Conservation (phyloP, 768 basidiomycete species). For the Boletus subparvulus region DNA sequence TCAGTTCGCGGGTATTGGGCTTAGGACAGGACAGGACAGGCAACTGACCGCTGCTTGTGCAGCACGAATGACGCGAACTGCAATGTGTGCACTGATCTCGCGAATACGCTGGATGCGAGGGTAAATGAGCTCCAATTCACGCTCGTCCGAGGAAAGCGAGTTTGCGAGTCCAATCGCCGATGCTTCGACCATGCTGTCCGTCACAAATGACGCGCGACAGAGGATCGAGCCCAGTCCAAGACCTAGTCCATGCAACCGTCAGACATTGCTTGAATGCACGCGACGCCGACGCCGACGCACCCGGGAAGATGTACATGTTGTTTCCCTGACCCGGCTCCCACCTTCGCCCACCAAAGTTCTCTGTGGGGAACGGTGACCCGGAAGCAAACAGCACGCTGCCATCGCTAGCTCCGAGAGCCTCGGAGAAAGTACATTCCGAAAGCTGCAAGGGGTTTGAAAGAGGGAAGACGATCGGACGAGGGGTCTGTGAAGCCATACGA, state of each 20-base stretch:
- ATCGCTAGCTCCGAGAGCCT: constrained; percentile 68
- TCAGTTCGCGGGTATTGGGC: constrained; percentile 16
- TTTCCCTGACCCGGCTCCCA: constrained; percentile 89
- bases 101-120: constrained; percentile 82
- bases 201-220: constrained; percentile 63
- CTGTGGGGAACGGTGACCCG: constrained; percentile 80
- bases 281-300: constrained; percentile 29
- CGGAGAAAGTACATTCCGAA: constrained; percentile 77
- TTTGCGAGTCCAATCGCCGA: constrained; percentile 77
- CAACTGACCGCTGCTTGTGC: constrained; percentile 71
- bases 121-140: constrained; percentile 66
- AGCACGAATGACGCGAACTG: constrained; percentile 69
- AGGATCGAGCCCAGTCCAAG: constrained; percentile 76
- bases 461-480: constrained; percentile 88
- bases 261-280: background rate
- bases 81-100: constrained; percentile 79
- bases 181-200: constrained; percentile 88
- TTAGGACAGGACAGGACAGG: constrained; percentile 7
- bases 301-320: constrained; percentile 88
- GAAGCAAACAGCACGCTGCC: constrained; percentile 84
- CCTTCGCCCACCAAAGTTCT: constrained; percentile 51
- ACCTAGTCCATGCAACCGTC: constrained; percentile 7
- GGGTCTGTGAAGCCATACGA: constrained; percentile 76
- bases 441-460: constrained; percentile 86
- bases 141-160: constrained; percentile 71